Conservation (phyloP, 2,329 filamentous ascomycete species). For the Claviceps sorghi region DNA sequence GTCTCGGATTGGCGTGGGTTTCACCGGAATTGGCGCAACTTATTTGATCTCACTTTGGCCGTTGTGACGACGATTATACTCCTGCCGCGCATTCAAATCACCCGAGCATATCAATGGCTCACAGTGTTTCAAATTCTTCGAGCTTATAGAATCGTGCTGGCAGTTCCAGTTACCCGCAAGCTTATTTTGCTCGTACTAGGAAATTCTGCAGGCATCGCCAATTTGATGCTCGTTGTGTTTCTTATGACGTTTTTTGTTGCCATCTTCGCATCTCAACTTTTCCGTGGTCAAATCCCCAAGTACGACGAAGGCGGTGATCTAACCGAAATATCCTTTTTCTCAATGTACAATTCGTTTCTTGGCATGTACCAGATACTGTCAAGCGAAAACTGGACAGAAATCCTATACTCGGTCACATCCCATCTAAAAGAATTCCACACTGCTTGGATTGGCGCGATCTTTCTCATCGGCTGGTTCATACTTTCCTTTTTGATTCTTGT, state of each 20-base stretch:
- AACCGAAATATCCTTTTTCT: slow-evolving; percentile 64
- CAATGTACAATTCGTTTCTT: slow-evolving; percentile 89
- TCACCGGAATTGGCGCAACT: slow-evolving; percentile 56
- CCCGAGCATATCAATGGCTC: slow-evolving; percentile 71
- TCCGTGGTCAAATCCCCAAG: slow-evolving; percentile 67
- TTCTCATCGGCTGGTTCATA: slow-evolving; percentile 92
- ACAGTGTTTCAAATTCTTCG: slow-evolving; percentile 87
- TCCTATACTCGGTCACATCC: slow-evolving; percentile 69
- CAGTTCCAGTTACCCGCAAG: slow-evolving; percentile 72
- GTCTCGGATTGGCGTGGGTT: slow-evolving; percentile 69
- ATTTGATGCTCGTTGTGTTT: slow-evolving; percentile 92
- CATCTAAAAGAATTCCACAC: slow-evolving; percentile 52
- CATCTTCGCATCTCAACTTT: slow-evolving; percentile 85
- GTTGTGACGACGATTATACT: slow-evolving; percentile 74
- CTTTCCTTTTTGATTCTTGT: slow-evolving; percentile 87
- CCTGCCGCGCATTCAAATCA: slow-evolving; percentile 62
- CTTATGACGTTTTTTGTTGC: slow-evolving; percentile 86
- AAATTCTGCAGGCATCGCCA: slow-evolving; percentile 81
- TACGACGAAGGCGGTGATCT: slow-evolving; percentile 45
- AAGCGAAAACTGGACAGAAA: slow-evolving; percentile 86
- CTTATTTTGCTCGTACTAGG: slow-evolving; percentile 80
- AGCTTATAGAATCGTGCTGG: slow-evolving; percentile 81
- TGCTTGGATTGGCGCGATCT: slow-evolving; percentile 85
- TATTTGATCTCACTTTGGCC: slow-evolving; percentile 67
- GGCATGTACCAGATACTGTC: slow-evolving; percentile 97